phyloP scores from a whole-genome alignment of 345 rosid genomes.

The Syzygium oleosum region DNA sequence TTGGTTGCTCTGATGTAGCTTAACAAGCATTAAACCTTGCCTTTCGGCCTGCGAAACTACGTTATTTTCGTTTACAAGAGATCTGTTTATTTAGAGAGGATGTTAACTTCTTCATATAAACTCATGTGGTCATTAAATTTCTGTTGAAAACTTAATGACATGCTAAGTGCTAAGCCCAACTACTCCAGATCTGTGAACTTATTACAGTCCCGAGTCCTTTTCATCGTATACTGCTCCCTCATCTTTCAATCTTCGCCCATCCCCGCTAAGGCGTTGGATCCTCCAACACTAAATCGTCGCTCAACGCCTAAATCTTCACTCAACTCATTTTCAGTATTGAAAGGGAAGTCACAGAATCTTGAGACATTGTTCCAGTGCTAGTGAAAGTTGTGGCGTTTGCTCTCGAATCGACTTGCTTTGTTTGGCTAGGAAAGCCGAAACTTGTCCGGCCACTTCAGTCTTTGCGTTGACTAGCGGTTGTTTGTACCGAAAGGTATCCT shows the following conservation, averaged over 20 bases:
- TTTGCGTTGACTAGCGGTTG: constrained; percentile 7
- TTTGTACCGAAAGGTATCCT: constrained; percentile 27
- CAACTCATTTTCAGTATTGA: not conserved
- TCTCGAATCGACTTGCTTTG: constrained; percentile 14
- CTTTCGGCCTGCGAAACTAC: not conserved
- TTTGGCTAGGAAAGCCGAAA: constrained; percentile 19
- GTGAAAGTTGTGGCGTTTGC: constrained; percentile 20
- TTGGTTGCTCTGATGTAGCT: not conserved
- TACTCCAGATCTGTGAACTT: not conserved
- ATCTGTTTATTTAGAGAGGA: not conserved
- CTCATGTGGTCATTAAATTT: not conserved
- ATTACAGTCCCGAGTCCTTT: not conserved
- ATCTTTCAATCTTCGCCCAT: not conserved
- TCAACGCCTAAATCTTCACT: not conserved
- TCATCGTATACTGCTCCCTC: not conserved
- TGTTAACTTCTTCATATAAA: not conserved
- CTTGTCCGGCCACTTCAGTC: constrained; percentile 7
- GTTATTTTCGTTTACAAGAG: not conserved
- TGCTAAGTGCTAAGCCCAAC: not conserved
- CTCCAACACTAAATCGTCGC: not conserved
- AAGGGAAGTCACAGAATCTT: not conserved
- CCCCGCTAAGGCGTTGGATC: not conserved
- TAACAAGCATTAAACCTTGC: not conserved
- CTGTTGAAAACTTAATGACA: not conserved
- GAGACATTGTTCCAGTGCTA: not conserved